Conservation (phyloP, 116 monocot species). For the Papilionanthe hybrid region DNA sequence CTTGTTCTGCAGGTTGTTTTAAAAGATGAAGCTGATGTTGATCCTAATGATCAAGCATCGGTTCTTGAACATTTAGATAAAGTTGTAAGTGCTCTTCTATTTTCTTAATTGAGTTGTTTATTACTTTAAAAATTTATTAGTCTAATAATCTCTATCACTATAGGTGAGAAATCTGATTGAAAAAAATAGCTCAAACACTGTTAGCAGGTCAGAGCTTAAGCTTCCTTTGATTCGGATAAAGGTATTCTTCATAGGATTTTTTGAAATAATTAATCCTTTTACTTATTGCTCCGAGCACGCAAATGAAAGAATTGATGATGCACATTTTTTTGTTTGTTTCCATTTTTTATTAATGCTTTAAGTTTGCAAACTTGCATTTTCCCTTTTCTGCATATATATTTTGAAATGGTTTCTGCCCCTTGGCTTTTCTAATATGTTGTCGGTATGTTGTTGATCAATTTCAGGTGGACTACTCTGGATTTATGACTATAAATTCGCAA, state of each 20-base stretch:
- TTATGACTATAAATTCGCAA: constrained; percentile 99
- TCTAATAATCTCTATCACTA: constrained; percentile 15
- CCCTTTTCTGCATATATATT: neutral
- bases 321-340: neutral
- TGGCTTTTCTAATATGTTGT: neutral
- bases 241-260: constrained; percentile 30
- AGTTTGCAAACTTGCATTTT: neutral
- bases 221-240: constrained; percentile 94
- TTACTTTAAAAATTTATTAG: neutral
- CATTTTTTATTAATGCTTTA: neutral
- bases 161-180: constrained; percentile 86
- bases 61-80: constrained; percentile 94
- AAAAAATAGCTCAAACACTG: constrained; percentile 48
- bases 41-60: constrained; percentile 91
- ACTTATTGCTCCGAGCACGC: neutral
- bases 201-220: constrained; percentile 65
- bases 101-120: neutral
- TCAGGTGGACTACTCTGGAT: constrained; percentile 98
- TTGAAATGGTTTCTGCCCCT: neutral
- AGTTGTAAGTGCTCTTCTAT: constrained; percentile 57
- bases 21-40: constrained; percentile 87
- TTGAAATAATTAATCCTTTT: neutral
- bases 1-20: constrained; percentile 68
- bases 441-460: constrained; percentile 11
- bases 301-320: neutral